phyloP scores from a whole-genome alignment of 768 basidiomycete species.

The Glaciozyma martinii region DNA sequence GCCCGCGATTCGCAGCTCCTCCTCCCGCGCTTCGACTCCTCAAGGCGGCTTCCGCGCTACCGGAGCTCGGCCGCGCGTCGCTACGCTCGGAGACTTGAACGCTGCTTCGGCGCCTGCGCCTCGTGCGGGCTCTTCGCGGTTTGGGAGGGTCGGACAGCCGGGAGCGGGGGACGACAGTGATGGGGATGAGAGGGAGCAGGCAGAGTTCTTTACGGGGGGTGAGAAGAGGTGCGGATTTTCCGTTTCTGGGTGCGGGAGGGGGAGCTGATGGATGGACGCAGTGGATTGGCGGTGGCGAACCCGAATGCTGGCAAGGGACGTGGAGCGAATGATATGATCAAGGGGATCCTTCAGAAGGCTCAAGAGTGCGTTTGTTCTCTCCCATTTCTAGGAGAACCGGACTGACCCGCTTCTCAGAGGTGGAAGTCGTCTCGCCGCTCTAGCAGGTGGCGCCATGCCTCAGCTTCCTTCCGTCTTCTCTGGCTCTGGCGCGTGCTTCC shows the following conservation, averaged over 20 bases:
- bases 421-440: constrained; percentile 5
- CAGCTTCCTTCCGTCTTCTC: constrained; percentile 4
- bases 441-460: constrained; percentile 6
- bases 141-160: constrained; percentile 5
- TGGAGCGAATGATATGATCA: constrained; percentile 42
- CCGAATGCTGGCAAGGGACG: constrained; percentile 60
- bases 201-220: constrained; percentile 87
- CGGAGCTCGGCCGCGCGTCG: constrained; percentile 12
- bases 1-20: neutral
- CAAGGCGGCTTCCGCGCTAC: constrained; percentile 17
- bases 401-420: neutral
- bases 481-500: constrained; percentile 14
- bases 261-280: constrained; percentile 37
- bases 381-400: neutral
- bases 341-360: constrained; percentile 67
- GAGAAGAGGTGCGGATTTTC: constrained; percentile 60
- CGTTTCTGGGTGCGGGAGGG: neutral
- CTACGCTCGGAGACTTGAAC: constrained; percentile 23
- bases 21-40: constrained; percentile 9
- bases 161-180: constrained; percentile 39
- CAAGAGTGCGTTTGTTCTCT: constrained; percentile 49
- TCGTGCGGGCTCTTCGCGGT: neutral
- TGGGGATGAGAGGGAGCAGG: constrained; percentile 44
- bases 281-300: constrained; percentile 81
- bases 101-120: neutral